Conservation (phyloP, 805 yeast species). For the Nakazawaea pomicola region DNA sequence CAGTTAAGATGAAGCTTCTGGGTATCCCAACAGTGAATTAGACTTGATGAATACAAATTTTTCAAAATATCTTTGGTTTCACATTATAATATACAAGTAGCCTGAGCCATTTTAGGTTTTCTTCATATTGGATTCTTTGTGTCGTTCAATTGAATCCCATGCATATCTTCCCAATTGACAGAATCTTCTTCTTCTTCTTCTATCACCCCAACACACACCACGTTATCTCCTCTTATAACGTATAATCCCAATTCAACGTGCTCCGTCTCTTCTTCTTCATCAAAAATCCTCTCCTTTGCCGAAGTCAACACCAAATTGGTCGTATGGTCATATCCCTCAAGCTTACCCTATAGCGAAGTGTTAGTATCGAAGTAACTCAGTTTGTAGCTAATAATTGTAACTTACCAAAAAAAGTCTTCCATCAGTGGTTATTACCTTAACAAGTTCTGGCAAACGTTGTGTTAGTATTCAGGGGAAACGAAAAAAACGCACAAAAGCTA, state of each 20-base stretch:
- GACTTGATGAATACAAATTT: neutral
- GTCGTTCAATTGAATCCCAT: constrained; percentile 21
- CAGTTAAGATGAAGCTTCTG: constrained; percentile 71
- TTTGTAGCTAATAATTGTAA: neutral
- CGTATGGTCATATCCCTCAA: constrained; percentile 61
- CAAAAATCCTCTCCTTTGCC: constrained; percentile 47
- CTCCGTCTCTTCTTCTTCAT: constrained; percentile 30
- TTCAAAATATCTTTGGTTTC: too few species aligned
- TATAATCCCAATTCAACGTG: constrained; percentile 42
- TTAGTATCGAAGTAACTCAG: constrained; percentile 1
- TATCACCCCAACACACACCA: constrained; percentile 51
- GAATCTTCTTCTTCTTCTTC: constrained; percentile 36
- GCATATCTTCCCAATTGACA: constrained; percentile 35
- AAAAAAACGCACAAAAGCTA: too few species aligned
- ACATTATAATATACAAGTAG: too few species aligned
- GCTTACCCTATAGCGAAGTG: constrained; percentile 27
- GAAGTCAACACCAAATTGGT: constrained; percentile 53
- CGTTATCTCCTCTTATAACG: constrained; percentile 54
- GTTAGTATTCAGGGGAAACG: too few species aligned
- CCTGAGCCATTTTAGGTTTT: too few species aligned
- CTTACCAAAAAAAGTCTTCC: constrained; percentile 40
- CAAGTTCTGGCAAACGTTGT: constrained; percentile 42
- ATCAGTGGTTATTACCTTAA: constrained; percentile 52
- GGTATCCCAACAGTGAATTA: constrained; percentile 50
- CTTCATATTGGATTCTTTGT: constrained; percentile 25